These are phyloP conservation scores for Acacia melanoxylon DNA, from an alignment of 306 rosid genomes.

Conservation along the genomic window DNA sequence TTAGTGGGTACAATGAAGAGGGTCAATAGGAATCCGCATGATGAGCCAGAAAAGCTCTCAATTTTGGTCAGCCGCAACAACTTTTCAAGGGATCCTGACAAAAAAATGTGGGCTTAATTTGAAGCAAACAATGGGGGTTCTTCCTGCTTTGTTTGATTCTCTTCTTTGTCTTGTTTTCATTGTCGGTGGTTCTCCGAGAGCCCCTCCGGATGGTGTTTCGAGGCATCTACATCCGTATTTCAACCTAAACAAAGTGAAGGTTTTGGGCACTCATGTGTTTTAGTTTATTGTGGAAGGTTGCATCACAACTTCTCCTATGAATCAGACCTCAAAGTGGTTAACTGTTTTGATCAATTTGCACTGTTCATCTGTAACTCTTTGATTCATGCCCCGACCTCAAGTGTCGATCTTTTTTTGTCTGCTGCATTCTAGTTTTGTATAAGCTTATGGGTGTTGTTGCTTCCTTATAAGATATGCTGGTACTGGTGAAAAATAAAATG, in stretches of 20 bases:
- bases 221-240: constrained; percentile 33
- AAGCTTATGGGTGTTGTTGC: background rate
- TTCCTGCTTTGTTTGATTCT: constrained; percentile 46
- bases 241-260: constrained; percentile 34
- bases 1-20: constrained; percentile 44
- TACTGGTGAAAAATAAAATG: background rate
- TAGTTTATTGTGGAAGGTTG: background rate
- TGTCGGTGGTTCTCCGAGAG: constrained; percentile 53
- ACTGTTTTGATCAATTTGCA: background rate
- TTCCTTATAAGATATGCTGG: background rate
- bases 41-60: constrained; percentile 6
- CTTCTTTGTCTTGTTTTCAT: constrained; percentile 52
- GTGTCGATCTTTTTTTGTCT: constrained; percentile 8
- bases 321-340: background rate
- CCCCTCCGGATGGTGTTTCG: constrained; percentile 49
- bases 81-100: constrained; percentile 33
- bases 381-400: background rate
- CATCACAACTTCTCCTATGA: background rate
- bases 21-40: constrained; percentile 30
- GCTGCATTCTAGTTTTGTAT: background rate
- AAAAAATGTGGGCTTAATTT: constrained; percentile 36
- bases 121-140: constrained; percentile 50
- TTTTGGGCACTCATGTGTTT: background rate
- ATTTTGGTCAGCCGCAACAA: constrained; percentile 26
- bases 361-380: background rate